Percentiles rank a stretch among this genome's conserved stretches.
Conservation (phyloP, 2,329 filamentous ascomycete species). For the Alternaria conjuncta region DNA sequence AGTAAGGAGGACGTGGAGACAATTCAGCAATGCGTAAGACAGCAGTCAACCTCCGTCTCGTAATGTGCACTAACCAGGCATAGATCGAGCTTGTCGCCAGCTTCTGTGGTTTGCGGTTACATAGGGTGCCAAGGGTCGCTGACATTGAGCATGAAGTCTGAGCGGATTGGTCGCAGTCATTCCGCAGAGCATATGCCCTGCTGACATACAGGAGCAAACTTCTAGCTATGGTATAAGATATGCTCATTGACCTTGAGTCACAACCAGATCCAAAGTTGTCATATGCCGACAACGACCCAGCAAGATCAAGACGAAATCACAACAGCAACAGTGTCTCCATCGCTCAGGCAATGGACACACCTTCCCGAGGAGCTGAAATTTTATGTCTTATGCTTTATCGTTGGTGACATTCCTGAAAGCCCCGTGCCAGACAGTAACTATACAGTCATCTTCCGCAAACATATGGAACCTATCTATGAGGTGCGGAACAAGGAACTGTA, state of each 20-base stretch:
- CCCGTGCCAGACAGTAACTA: background rate
- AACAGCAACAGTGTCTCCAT: background rate
- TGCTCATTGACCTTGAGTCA: background rate
- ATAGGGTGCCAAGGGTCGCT: constrained; percentile 39
- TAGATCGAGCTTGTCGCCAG: constrained; percentile 41
- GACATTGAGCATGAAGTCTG: constrained; percentile 45
- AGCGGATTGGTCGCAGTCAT: background rate
- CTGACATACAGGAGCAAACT: background rate
- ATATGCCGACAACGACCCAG: background rate
- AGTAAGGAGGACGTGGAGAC: constrained; percentile 53
- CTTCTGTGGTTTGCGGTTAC: constrained; percentile 34
- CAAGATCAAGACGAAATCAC: background rate
- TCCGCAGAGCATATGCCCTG: background rate
- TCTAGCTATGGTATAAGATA: background rate
- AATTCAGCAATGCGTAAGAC: constrained; percentile 50
- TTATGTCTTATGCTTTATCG: background rate
- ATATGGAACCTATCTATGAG: background rate
- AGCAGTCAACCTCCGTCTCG: background rate
- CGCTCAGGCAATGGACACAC: background rate
- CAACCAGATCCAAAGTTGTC: background rate
- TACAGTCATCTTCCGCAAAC: background rate
- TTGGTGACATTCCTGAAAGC: background rate
- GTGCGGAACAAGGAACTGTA: background rate
- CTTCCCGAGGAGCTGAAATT: background rate
- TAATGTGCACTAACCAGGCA: constrained; percentile 6